phyloP scores from a whole-genome alignment of 2,329 filamentous ascomycete species.

The Coniosporium tulheliwenetii region DNA sequence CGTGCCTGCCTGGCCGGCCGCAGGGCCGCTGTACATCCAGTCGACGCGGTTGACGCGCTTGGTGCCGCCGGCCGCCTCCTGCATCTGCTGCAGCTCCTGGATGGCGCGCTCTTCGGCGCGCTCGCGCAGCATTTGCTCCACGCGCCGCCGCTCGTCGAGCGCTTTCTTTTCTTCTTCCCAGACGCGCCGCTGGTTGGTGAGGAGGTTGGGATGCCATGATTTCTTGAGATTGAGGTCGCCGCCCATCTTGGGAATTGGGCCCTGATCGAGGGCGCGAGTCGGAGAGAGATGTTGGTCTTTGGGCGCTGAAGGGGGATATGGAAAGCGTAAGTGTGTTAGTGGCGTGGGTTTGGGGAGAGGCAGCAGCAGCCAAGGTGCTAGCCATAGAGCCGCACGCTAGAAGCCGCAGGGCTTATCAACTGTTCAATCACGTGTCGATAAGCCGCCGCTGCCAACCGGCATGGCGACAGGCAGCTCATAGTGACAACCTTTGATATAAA shows the following conservation, averaged over 20 bases:
- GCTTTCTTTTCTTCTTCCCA: slow-evolving; percentile 88
- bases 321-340: no score
- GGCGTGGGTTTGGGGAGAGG: no score
- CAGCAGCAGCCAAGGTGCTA: no score
- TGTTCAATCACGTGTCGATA: no score
- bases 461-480: no score
- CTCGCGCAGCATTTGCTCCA: slow-evolving; percentile 81
- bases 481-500: no score
- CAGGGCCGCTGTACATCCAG: slow-evolving; percentile 95
- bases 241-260: slow-evolving; percentile 48
- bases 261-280: no score
- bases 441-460: no score
- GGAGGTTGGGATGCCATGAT: slow-evolving; percentile 80
- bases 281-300: no score
- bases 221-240: slow-evolving; percentile 90
- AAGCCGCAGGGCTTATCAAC: no score
- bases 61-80: slow-evolving; percentile 74
- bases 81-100: slow-evolving; percentile 78
- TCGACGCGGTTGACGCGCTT: slow-evolving; percentile 75
- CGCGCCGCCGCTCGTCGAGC: slow-evolving; percentile 85
- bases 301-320: no score
- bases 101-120: slow-evolving; percentile 85
- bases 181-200: slow-evolving; percentile 80
- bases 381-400: no score
- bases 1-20: slow-evolving; percentile 47